A percentile compares a stretch with the other conserved stretches of the same genome.
These are phyloP conservation scores for Euphorbia neoarborescens DNA, from an alignment of 441 rosid genomes.

Conservation along the genomic window DNA sequence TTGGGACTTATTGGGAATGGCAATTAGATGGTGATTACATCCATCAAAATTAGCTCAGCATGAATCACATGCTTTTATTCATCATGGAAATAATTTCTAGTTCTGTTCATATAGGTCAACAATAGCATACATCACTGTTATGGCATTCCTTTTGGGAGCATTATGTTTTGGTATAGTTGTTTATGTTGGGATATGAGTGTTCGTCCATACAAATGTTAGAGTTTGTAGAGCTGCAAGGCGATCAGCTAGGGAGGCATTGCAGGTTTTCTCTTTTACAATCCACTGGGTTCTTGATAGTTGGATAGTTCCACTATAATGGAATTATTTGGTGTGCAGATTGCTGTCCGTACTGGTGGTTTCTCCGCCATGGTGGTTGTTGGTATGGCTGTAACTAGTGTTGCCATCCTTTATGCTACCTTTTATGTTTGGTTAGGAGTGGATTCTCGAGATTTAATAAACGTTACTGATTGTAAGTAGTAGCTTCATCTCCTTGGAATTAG, in stretches of 20 bases:
- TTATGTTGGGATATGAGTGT: conserved; percentile 99
- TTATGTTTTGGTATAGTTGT: conserved; percentile 93
- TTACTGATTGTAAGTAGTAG: conserved; percentile 69
- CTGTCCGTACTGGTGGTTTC: conserved; percentile 97
- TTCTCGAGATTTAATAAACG: conserved; percentile 75
- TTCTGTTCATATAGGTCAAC: conserved; percentile 49
- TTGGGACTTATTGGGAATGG: too few relatives aligned
- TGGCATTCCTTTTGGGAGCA: conserved; percentile 91
- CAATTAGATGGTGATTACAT: conserved; percentile 65
- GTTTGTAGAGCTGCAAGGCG: conserved; percentile 98
- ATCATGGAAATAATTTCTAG: conserved; percentile 20
- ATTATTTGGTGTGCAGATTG: conserved; percentile 47
- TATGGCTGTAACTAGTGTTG: conserved; percentile 94
- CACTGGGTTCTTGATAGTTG: conserved; percentile 15
- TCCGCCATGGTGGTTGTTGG: conserved; percentile 97
- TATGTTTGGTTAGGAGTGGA: conserved; percentile 87
- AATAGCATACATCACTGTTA: conserved; percentile 86
- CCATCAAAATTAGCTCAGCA: conserved; percentile 11
- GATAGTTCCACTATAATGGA: conserved; percentile 17
- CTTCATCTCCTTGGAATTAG: conserved; percentile 14
- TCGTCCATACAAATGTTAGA: conserved; percentile 96
- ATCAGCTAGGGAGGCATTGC: conserved; percentile 96
- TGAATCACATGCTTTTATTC: conserved; percentile 7
- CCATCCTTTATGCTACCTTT: conserved; percentile 84
- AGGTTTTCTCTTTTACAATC: conserved; percentile 40